Percentiles rank a stretch among this genome's conserved stretches.
These are phyloP conservation scores for Cadophora gregata DNA, from an alignment of 2,329 filamentous ascomycete species.

Conservation along the genomic window DNA sequence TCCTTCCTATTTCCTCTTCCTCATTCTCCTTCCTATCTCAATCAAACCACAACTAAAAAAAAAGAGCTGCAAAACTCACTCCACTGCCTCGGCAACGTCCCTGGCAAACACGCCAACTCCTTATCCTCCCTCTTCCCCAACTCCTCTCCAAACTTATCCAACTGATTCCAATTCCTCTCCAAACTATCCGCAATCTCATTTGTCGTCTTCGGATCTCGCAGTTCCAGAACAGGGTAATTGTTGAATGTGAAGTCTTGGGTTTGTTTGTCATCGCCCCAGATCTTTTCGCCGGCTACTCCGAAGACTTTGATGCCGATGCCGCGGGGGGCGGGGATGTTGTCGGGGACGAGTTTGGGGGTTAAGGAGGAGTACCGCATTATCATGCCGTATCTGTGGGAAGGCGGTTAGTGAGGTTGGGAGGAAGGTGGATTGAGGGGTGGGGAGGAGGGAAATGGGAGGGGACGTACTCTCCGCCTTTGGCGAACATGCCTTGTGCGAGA, in stretches of 20 bases:
- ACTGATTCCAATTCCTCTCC: constrained; percentile 31
- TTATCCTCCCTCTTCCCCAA: constrained; percentile 27
- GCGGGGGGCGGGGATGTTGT: constrained; percentile 30
- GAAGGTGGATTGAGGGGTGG: background rate
- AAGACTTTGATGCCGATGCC: constrained; percentile 33
- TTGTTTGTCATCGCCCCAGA: constrained; percentile 34
- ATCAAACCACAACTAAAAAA: background rate
- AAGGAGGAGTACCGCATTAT: constrained; percentile 33
- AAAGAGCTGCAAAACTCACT: constrained; percentile 14
- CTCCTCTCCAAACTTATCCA: constrained; percentile 31
- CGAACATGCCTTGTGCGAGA: constrained; percentile 34
- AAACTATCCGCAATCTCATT: constrained; percentile 31
- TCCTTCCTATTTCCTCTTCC: background rate
- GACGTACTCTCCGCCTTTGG: constrained; percentile 28
- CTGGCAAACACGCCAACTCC: constrained; percentile 26
- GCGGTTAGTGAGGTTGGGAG: background rate
- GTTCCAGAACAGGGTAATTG: constrained; percentile 30
- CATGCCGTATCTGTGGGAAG: constrained; percentile 16
- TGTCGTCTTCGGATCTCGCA: constrained; percentile 31
- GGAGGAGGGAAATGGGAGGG: background rate
- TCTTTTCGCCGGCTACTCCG: constrained; percentile 30
- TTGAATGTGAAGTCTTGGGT: constrained; percentile 34
- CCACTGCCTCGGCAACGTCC: constrained; percentile 25
- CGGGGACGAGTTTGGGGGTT: constrained; percentile 31
- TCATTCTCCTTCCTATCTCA: background rate